Base-by-base conservation (phyloP, 2,329 filamentous ascomycete genomes). In the Alternaria arbusti region DNA sequence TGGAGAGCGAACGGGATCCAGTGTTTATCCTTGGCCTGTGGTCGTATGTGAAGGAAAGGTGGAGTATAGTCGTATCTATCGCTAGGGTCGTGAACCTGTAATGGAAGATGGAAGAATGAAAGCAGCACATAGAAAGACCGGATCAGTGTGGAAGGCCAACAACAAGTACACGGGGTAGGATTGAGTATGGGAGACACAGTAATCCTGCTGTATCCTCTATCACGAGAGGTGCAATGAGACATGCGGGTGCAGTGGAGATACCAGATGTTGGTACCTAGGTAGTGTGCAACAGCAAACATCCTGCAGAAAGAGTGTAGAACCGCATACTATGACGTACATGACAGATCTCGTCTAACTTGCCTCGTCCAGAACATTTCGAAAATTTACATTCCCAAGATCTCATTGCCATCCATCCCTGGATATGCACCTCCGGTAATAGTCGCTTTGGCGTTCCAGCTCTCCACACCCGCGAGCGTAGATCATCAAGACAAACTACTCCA, bases 1-100 rank as follows among this genome's bases (percentile, higher is more conserved):
- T 52, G 58, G 58, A 60, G 58, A 61, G 58, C 58, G 30, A 46
- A 61, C 58, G 58, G 58, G 58, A 61, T 60, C 58, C 58, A 6
- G 44, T 49, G 58, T 49, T 49, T 46, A 8, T 40, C 28, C 58
- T 56, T 49, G 40, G 44, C 51, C 58, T 61, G 17, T 61, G 58
- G 58, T 61, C 52, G 58, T 61, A 61, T 61, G 58, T 57, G 56
- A 13, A 52, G 22, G 49, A 36, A 30, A 28, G 3, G 23, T 7
- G 23, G 23, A 25, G 20, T 25, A 25, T 25, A 25, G 23, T 7
- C 23, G 8, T 25, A 25, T 25, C 6, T 7, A 25, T 25, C 8
- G 23, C 23, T 25, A 7, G 23, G 23, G 23, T 25, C 23, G 23
- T 25, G 23, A 7, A 25, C 23, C 20, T 20, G 20, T 20, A 20